Percentiles rank a stretch among this genome's conserved stretches.
Conservation (phyloP, 148 eudicot genomes). For the Arbutus unedo region DNA sequence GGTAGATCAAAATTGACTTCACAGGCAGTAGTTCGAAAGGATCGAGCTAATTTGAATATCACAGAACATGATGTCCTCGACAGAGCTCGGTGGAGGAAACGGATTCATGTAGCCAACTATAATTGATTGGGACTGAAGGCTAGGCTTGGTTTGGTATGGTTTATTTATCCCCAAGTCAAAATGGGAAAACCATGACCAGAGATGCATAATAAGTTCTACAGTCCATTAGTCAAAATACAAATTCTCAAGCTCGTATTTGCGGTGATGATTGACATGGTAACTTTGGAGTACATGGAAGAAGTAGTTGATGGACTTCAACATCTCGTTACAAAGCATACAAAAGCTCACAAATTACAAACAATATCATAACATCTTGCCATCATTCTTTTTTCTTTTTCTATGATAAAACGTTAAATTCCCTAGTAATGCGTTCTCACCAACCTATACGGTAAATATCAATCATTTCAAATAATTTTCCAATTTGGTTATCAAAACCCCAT, state of each 20-base stretch:
- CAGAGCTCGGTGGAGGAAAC: too few species aligned
- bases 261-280: not conserved
- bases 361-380: not conserved
- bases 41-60: too few species aligned
- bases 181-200: not conserved
- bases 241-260: not conserved
- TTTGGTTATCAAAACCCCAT: not conserved
- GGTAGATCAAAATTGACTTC: too few species aligned
- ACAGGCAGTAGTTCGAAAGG: too few species aligned
- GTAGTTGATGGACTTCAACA: not conserved
- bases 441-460: not conserved
- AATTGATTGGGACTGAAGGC: too few species aligned
- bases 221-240: not conserved
- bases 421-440: not conserved
- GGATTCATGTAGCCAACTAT: too few species aligned
- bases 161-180: not conserved
- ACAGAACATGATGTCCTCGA: too few species aligned
- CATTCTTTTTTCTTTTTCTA: not conserved
- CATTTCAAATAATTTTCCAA: not conserved
- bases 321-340: not conserved
- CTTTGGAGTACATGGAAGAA: not conserved
- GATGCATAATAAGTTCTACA: not conserved
- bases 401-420: not conserved
- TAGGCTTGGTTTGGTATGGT: too few species aligned
- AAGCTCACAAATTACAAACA: too few species aligned